These are phyloP conservation scores for Xanthoconium purpureum DNA, from an alignment of 768 basidiomycete genomes.

Conservation along the genomic window DNA sequence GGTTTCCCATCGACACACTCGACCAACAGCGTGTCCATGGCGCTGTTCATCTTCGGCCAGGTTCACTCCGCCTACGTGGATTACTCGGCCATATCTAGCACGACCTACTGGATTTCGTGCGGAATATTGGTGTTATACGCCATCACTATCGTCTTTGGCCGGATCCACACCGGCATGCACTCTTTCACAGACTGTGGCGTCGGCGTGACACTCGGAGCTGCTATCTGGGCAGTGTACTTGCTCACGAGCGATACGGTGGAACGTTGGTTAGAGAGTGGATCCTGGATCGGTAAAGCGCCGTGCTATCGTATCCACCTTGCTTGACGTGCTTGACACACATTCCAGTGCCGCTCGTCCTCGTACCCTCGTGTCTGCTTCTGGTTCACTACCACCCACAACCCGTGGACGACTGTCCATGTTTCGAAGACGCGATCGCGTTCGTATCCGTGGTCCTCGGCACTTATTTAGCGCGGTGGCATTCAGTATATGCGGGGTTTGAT, in stretches of 20 bases:
- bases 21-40: slow-evolving; percentile 87
- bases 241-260: slow-evolving; percentile 40
- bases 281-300: slow-evolving; percentile 33
- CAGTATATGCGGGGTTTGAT: slow-evolving; percentile 40
- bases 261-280: slow-evolving; percentile 36
- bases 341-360: slow-evolving; percentile 55
- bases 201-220: slow-evolving; percentile 62
- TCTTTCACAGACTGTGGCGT: slow-evolving; percentile 70
- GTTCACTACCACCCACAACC: slow-evolving; percentile 94
- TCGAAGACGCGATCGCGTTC: slow-evolving; percentile 95
- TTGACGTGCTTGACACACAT: background rate
- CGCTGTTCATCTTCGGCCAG: slow-evolving; percentile 69
- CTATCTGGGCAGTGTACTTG: slow-evolving; percentile 53
- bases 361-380: slow-evolving; percentile 63
- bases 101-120: slow-evolving; percentile 42
- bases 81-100: slow-evolving; percentile 42
- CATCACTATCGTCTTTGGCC: slow-evolving; percentile 72
- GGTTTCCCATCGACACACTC: slow-evolving; percentile 97
- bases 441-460: slow-evolving; percentile 81
- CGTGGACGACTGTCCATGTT: slow-evolving; percentile 96
- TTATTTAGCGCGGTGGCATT: slow-evolving; percentile 65
- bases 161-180: slow-evolving; percentile 88
- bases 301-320: slow-evolving; percentile 19
- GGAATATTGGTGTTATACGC: slow-evolving; percentile 54
- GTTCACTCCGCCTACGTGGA: slow-evolving; percentile 48